Conservation (phyloP, 768 basidiomycete species). For the Lentinula edodes region DNA sequence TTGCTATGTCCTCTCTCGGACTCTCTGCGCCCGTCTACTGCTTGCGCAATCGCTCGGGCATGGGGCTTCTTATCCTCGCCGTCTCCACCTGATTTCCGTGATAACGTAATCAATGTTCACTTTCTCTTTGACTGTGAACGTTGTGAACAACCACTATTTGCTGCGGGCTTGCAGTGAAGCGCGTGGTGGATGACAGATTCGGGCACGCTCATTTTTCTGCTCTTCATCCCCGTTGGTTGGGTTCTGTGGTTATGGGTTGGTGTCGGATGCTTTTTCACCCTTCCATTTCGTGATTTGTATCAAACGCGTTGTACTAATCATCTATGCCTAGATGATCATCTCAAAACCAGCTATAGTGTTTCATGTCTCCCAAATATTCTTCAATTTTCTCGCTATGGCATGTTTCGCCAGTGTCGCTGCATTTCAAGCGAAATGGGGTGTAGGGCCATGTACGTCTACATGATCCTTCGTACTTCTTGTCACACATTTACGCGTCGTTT, state of each 20-base stretch:
- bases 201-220: constrained; percentile 52
- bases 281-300: constrained; percentile 10
- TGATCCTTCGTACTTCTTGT: background rate
- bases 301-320: constrained; percentile 13
- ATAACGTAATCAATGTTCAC: constrained; percentile 45
- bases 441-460: constrained; percentile 75
- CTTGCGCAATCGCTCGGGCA: background rate
- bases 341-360: constrained; percentile 78
- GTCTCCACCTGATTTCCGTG: constrained; percentile 7
- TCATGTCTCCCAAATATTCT: constrained; percentile 77
- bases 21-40: background rate
- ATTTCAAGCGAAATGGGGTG: constrained; percentile 80
- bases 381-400: constrained; percentile 89
- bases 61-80: background rate
- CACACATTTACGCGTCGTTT: constrained; percentile 12
- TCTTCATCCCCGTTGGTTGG: constrained; percentile 61
- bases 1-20: background rate
- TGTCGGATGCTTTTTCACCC: constrained; percentile 15
- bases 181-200: constrained; percentile 27
- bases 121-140: constrained; percentile 22
- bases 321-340: constrained; percentile 67
- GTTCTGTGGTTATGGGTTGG: constrained; percentile 67
- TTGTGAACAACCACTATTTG: background rate
- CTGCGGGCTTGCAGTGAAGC: background rate
- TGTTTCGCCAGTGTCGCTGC: constrained; percentile 86